Conservation (phyloP, 495 filamentous ascomycete genomes). For the Penicillium canescens region DNA sequence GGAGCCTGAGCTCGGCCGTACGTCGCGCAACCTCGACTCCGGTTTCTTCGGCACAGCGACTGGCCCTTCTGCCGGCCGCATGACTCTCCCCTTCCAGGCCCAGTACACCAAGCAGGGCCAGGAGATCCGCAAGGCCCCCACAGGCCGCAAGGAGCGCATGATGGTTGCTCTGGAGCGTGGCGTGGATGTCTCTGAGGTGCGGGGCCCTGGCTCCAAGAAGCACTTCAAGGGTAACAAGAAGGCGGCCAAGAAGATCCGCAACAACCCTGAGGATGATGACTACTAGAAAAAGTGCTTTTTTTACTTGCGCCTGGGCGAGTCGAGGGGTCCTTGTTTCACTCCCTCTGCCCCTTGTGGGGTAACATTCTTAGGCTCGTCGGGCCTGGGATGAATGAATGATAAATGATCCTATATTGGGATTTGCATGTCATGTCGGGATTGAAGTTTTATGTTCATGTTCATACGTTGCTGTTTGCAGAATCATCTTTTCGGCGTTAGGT, state of each 20-base stretch:
- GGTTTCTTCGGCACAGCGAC: constrained; percentile 76
- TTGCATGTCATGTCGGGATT: constrained; percentile 18
- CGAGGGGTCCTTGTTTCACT: not conserved
- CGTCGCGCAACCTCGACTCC: constrained; percentile 76
- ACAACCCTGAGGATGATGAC: constrained; percentile 39
- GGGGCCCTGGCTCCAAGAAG: constrained; percentile 74
- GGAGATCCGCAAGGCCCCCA: constrained; percentile 65
- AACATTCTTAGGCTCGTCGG: constrained; percentile 7
- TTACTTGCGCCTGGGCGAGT: constrained; percentile 10
- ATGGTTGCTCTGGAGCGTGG: constrained; percentile 85
- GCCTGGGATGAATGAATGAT: constrained; percentile 10
- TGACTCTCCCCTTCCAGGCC: constrained; percentile 80
- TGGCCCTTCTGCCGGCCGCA: constrained; percentile 58
- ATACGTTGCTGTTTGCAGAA: constrained; percentile 7
- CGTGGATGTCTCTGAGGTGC: constrained; percentile 80
- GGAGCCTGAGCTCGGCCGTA: constrained; percentile 53
- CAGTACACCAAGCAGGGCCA: constrained; percentile 82
- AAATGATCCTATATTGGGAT: constrained; percentile 17
- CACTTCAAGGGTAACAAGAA: constrained; percentile 89
- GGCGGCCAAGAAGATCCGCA: constrained; percentile 56
- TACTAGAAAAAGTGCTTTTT: constrained; percentile 33
- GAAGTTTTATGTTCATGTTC: constrained; percentile 2
- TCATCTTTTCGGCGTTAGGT: constrained; percentile 9
- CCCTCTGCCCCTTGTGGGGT: constrained; percentile 9
- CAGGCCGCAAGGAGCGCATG: constrained; percentile 78